phyloP scores from a whole-genome alignment of 1,284 basidiomycete species.

The Tremellales sp. region DNA sequence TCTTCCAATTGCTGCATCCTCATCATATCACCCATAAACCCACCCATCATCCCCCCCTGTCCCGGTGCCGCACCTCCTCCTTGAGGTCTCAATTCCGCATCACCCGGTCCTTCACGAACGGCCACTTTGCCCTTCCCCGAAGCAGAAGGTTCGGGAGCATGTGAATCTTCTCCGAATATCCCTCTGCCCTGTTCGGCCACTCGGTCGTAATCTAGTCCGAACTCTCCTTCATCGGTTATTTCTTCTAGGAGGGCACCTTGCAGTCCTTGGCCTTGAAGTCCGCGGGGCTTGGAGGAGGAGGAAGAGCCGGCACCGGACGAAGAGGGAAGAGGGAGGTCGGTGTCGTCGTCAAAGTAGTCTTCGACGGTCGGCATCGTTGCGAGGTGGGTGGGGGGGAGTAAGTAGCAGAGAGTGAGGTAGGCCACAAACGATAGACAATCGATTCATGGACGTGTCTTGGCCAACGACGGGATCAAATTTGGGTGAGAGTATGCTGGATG shows the following conservation, averaged over 20 bases:
- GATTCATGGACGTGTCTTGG: no score
- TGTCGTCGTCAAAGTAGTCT: slow-evolving; percentile 75
- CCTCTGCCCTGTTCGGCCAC: slow-evolving; percentile 49
- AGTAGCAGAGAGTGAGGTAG: neutral
- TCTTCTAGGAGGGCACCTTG: slow-evolving; percentile 73
- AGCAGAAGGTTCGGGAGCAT: slow-evolving; percentile 24
- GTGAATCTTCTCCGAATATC: slow-evolving; percentile 42
- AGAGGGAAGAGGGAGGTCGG: slow-evolving; percentile 58
- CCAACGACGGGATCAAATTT: neutral
- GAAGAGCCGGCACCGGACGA: slow-evolving; percentile 46
- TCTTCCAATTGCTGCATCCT: slow-evolving; percentile 46
- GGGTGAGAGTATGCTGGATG: neutral
- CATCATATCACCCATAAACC: slow-evolving; percentile 51
- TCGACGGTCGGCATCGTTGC: slow-evolving; percentile 46
- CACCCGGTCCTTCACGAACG: slow-evolving; percentile 25
- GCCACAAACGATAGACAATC: no score
- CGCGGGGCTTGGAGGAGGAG: slow-evolving; percentile 55
- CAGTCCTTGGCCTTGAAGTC: slow-evolving; percentile 62
- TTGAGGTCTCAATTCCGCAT: slow-evolving; percentile 24
- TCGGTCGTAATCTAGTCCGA: slow-evolving; percentile 50
- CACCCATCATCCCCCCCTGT: slow-evolving; percentile 37
- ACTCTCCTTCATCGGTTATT: slow-evolving; percentile 49
- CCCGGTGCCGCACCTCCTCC: slow-evolving; percentile 2
- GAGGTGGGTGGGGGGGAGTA: neutral
- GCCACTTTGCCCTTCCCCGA: slow-evolving; percentile 31